Base-by-base conservation (phyloP, 306 rosid species). In the Carpinus viminea region DNA sequence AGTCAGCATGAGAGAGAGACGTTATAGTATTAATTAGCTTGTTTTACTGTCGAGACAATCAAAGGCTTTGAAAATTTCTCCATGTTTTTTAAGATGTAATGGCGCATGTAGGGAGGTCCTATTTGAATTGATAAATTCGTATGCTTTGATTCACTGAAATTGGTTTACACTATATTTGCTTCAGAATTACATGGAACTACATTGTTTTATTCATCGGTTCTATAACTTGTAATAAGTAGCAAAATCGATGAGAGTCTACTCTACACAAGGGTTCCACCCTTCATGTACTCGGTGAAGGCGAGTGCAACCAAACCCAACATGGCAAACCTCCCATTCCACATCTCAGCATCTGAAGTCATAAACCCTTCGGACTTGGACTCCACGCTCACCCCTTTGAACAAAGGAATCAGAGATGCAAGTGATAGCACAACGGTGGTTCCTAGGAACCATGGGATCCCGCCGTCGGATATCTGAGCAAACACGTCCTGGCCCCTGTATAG, bases 251-350 rank as follows among this genome's bases (percentile, higher is more conserved):
- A 1, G 15, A 48, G 13, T 48, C 76, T 77, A 92, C 55, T 48
- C 76, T 77, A 92, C 55, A 92, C 86, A 16, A 92, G 86, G 71
- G 91, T 86, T 0, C 96, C 89, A 2, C 97, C 98, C 80, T 89
- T 93, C 0, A 92, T 85, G 75, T 60, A 93, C 70, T 93, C 97
- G 0, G 96, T 90, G 21, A 89, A 73, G 2, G 98, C 98, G 3
- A 93, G 60, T 0, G 97, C 98, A 4, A 93, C 51, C 31, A 93
- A 55, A n/a, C 98, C 98, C 76, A 93, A 74, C 98, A 93, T 92
- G 11, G 98, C 98, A 28, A 90, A 43, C 41, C 98, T 86, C 10
- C 97, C 98, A 76, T 93, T 91, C 96, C 94, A 92, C 1, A 92
- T 4, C 81, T 93, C 96, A 0, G 97, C 98, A 57, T 92, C 80